Evolutionary conservation across 345 rosid species (phyloP).

Genomic region (Populus ilicifolia): DNA sequence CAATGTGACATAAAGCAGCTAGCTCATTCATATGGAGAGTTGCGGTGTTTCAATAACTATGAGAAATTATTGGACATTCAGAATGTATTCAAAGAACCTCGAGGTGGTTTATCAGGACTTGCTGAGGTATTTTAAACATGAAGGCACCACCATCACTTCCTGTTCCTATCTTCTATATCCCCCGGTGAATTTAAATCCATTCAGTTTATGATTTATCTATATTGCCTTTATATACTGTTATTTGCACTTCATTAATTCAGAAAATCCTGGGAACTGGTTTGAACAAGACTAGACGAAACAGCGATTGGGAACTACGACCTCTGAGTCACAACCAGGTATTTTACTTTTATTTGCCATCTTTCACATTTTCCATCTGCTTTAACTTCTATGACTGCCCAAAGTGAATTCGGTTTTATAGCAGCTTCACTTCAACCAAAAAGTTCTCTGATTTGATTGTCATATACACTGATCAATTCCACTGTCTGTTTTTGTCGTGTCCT

Average conservation of each 20-base stretch:
- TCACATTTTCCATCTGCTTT: neutral
- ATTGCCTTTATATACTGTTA: neutral
- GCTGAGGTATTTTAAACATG: slow-evolving; percentile 48
- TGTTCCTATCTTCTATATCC: neutral
- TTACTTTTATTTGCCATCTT: neutral
- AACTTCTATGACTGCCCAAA: neutral
- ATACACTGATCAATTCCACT: no score
- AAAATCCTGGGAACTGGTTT: slow-evolving; percentile 84
- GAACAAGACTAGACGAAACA: slow-evolving; percentile 83
- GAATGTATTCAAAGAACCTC: slow-evolving; percentile 56
- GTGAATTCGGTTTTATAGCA: neutral
- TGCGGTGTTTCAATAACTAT: slow-evolving; percentile 78
- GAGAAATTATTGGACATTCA: slow-evolving; percentile 83
- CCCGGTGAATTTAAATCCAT: neutral
- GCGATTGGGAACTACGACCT: slow-evolving; percentile 89
- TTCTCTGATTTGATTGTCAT: no score
- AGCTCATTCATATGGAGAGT: slow-evolving; percentile 56
- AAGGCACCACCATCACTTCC: slow-evolving; percentile 5
- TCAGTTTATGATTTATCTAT: neutral
- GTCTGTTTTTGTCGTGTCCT: neutral
- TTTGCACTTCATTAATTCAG: slow-evolving; percentile 27
- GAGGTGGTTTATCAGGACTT: slow-evolving; percentile 86
- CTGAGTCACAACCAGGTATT: slow-evolving; percentile 74
- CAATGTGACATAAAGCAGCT: slow-evolving; percentile 72
- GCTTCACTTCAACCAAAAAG: no score